These are phyloP conservation scores for Castanopsis chinensis DNA, from an alignment of 306 rosid genomes.

Conservation along the genomic window DNA sequence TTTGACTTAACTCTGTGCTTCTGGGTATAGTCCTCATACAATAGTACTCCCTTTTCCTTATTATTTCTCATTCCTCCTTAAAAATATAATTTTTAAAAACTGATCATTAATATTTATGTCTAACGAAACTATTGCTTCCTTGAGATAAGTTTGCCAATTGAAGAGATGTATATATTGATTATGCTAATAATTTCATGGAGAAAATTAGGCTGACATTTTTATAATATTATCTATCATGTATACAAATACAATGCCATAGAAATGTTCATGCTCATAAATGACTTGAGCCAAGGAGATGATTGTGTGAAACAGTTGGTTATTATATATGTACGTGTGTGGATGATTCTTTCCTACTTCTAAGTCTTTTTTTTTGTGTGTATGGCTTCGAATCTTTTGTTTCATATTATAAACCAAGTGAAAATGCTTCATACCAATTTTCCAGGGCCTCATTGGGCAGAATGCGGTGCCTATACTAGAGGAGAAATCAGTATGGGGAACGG, in stretches of 20 bases:
- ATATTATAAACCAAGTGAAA: background rate
- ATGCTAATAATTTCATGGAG: too few species aligned
- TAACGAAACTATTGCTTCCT: background rate
- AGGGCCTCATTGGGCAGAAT: slow-evolving; percentile 94
- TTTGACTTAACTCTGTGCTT: background rate
- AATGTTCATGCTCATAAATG: background rate
- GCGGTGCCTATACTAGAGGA: slow-evolving; percentile 95
- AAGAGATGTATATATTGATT: background rate
- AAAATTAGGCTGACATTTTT: too few species aligned
- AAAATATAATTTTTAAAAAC: background rate
- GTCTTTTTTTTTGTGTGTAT: background rate
- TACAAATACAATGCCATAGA: too few species aligned
- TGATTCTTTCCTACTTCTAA: background rate
- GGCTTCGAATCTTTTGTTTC: slow-evolving; percentile 2
- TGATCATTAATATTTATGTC: background rate
- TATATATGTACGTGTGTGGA: background rate
- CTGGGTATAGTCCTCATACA: background rate
- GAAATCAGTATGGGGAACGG: slow-evolving; percentile 98
- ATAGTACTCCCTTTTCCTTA: background rate
- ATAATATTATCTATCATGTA: too few species aligned
- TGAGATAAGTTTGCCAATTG: background rate
- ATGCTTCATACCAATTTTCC: slow-evolving; percentile 8
- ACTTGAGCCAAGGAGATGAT: background rate
- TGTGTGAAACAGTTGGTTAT: background rate
- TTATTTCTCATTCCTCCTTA: background rate